Evolutionary conservation across 768 basidiomycete genomes (phyloP), one percentile per base, ranked within the genome.

Genomic region (Phallus indusiatus): DNA sequence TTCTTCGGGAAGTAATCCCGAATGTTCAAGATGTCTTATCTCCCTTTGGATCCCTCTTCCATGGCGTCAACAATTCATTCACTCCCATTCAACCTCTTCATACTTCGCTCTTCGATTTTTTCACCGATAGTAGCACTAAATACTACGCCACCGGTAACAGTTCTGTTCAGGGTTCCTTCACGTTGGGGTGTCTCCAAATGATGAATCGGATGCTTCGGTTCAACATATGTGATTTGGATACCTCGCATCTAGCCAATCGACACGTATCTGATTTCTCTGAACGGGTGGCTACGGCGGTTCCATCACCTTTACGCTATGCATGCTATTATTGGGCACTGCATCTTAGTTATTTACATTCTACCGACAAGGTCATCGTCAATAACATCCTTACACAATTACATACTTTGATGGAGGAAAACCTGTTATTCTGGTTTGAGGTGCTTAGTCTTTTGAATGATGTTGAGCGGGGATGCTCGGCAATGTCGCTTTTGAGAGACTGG

Each of bases 391-490:
- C n/a, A n/a, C n/a, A n/a, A n/a, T n/a, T n/a, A n/a, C 28, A 58
- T 5, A 42, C 55, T 1, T 55, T 72, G 35, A 57, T 68, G 21
- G 53, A 67, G 42, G 33, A 65, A 0, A 63, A 62, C 14, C 63
- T 76, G 5, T 63, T 76, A 5, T 73, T 66, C 55, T 76, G 76
- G 75, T 55, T 76, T 8, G 76, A 76, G 54, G 70, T 67, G 5
- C 63, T 76, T 17, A 69, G 68, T 47, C 55, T 73, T 11, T 53
- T 64, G 11, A 67, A 63, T 33, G 37, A 65, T 9, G 42, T 68
- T 0, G 11, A 61, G 12, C 18, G 54, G 11, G 71, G 63, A 6
- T 56, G 35, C 22, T 17, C 66, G 64, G 62, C 22, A 60, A 48
- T 51, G 28, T 57, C 1, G 54, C 59, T 59, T 58, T 37, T 24